phyloP scores from a whole-genome alignment of 2,329 filamentous ascomycete genomes.

The Eutypa lata region DNA sequence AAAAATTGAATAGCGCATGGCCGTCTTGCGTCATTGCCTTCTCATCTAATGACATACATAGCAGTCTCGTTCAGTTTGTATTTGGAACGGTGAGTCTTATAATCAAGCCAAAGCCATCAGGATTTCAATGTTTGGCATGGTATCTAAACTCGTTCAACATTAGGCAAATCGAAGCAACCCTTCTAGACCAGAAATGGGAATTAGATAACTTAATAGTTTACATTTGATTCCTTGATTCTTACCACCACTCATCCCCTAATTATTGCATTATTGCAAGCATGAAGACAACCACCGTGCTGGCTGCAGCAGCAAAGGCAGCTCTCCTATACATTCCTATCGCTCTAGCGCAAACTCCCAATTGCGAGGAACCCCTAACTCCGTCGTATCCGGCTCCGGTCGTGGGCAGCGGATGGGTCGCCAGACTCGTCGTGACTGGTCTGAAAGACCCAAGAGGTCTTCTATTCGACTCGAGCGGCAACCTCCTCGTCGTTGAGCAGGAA shows the following conservation, averaged over 20 bases:
- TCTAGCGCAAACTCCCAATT: not conserved
- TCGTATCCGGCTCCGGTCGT: constrained; percentile 9
- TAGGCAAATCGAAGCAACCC: no score
- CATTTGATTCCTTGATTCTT: not conserved
- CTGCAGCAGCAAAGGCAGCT: not conserved
- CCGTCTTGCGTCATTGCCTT: not conserved
- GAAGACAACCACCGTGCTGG: not conserved
- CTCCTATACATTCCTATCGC: not conserved
- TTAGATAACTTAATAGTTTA: no score
- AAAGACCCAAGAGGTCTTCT: constrained; percentile 29
- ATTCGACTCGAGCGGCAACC: constrained; percentile 32
- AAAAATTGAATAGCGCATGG: not conserved
- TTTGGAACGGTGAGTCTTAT: no score
- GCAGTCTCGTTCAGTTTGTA: no score
- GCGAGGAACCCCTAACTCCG: constrained; percentile 1
- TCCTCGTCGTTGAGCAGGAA: constrained; percentile 32
- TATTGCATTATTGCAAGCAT: not conserved
- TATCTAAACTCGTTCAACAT: not conserved
- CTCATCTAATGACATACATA: not conserved
- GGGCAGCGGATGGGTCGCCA: constrained; percentile 11
- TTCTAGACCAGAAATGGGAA: no score
- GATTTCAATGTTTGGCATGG: no score
- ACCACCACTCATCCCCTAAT: no score
- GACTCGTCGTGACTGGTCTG: constrained; percentile 16
- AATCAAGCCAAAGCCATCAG: no score